A percentile compares a stretch with the other conserved stretches of the same genome.
These are phyloP conservation scores for Teratosphaeria viscida DNA, from an alignment of 2,329 filamentous ascomycete genomes.

Conservation along the genomic window DNA sequence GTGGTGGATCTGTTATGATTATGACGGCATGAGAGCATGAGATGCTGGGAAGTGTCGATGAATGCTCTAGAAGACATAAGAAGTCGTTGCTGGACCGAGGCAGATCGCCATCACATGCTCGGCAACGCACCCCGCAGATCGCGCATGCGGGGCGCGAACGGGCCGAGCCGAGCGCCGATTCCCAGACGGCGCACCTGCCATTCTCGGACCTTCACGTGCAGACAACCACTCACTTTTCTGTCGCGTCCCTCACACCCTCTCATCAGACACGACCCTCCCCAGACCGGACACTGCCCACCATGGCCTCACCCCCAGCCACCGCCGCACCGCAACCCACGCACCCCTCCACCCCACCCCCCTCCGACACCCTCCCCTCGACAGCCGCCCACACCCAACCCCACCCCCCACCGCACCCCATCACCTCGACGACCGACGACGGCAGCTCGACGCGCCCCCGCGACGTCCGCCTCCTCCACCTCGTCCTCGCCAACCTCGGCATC, in stretches of 20 bases:
- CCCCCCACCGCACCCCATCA: not conserved
- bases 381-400: not conserved
- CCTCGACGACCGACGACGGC: slow-evolving; percentile 20
- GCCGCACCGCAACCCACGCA: slow-evolving; percentile 9
- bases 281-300: not conserved
- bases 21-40: not conserved
- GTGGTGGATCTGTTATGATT: not conserved
- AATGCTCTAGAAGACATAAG: not conserved
- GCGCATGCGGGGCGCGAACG: not conserved
- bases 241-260: not conserved
- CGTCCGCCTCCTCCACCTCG: slow-evolving; percentile 66
- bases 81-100: not conserved
- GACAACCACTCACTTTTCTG: not conserved
- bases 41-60: not conserved
- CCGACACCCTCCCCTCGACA: slow-evolving; percentile 12
- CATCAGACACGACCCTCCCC: not conserved
- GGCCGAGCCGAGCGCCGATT: not conserved
- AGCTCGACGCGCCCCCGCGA: slow-evolving; percentile 56
- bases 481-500: slow-evolving; percentile 69
- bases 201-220: not conserved
- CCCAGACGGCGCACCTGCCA: not conserved
- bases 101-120: not conserved
- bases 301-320: slow-evolving; percentile 11
- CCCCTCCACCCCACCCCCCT: slow-evolving; percentile 20
- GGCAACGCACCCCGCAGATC: not conserved